phyloP scores from a whole-genome alignment of 345 rosid genomes.

The Geranium rotundifolium region DNA sequence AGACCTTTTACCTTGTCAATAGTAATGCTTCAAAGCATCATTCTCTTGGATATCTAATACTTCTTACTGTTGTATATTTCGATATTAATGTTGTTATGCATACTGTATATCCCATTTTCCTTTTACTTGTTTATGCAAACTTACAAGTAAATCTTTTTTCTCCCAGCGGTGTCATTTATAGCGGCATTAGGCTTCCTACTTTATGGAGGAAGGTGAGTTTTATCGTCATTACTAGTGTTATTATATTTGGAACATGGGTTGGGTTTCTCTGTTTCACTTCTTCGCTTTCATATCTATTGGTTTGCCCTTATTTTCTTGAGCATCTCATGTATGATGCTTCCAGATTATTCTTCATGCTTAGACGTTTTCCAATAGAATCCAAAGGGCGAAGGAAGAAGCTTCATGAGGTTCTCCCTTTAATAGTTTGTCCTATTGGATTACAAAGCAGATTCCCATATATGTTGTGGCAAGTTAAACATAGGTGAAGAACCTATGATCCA shows the following conservation, averaged over 20 bases:
- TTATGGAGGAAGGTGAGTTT: conserved; percentile 87
- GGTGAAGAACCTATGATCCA: not conserved
- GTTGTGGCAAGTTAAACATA: not conserved
- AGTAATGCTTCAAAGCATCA: not conserved
- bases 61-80: not conserved
- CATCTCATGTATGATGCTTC: conserved; percentile 3
- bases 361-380: conserved; percentile 93
- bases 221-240: conserved; percentile 1
- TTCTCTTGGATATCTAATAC: not conserved
- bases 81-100: not conserved
- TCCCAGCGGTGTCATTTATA: conserved; percentile 66
- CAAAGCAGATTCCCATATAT: not conserved
- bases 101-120: not conserved
- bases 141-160: conserved; percentile 9
- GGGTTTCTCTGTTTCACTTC: not conserved
- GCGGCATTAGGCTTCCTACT: conserved; percentile 91
- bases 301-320: conserved; percentile 1
- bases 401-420: conserved; percentile 54
- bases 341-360: conserved; percentile 87
- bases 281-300: not conserved
- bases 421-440: not conserved
- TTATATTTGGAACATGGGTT: conserved; percentile 6
- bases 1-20: conserved; percentile 5
- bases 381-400: conserved; percentile 98
- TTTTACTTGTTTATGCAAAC: conserved; percentile 2